These are phyloP conservation scores for Raffaelea albimanens DNA, from an alignment of 2,329 filamentous ascomycete species.

Conservation along the genomic window DNA sequence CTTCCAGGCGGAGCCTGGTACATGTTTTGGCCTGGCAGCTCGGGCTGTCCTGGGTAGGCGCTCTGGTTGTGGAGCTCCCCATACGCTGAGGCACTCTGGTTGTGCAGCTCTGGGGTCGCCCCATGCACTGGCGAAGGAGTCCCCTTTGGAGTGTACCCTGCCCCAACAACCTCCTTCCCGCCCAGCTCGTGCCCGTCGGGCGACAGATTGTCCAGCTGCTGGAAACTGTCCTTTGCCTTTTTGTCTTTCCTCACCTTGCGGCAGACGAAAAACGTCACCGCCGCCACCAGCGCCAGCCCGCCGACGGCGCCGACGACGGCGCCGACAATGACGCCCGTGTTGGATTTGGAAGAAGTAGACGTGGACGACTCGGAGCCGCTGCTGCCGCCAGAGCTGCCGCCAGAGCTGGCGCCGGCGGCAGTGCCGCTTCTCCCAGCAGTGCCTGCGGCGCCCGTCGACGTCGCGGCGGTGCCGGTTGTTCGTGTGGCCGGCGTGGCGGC, in stretches of 20 bases:
- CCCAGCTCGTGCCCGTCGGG: constrained; percentile 19
- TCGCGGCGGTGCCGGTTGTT: constrained; percentile 2
- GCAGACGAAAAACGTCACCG: constrained; percentile 27
- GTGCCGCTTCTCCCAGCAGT: constrained; percentile 1
- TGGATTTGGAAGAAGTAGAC: constrained; percentile 15
- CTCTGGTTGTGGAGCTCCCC: constrained; percentile 22
- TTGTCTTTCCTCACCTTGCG: constrained; percentile 18
- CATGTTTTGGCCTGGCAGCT: constrained; percentile 15
- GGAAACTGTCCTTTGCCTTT: constrained; percentile 5
- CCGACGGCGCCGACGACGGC: constrained; percentile 23
- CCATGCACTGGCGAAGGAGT: too few relatives aligned
- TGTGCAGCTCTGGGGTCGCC: too few relatives aligned
- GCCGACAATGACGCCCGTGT: constrained; percentile 24
- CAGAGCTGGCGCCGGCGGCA: constrained; percentile 5
- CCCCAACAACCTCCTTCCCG: constrained; percentile 10
- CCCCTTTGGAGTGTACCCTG: constrained; percentile 4
- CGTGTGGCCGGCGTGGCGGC: constrained; percentile 1
- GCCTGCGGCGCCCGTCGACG: constrained; percentile 8
- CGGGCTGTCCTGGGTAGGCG: constrained; percentile 18
- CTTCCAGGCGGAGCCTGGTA: too few relatives aligned
- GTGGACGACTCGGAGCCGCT: constrained; percentile 1
- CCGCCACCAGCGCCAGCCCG: constrained; percentile 20
- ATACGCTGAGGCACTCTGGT: constrained; percentile 20
- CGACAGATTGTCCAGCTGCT: constrained; percentile 9
- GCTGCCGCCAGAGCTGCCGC: constrained; percentile 1